A percentile compares a stretch with the other conserved stretches of the same genome.
Evolutionary conservation across 2,329 filamentous ascomycete genomes (phyloP).

Genomic region (Calonectria hongkongensis): DNA sequence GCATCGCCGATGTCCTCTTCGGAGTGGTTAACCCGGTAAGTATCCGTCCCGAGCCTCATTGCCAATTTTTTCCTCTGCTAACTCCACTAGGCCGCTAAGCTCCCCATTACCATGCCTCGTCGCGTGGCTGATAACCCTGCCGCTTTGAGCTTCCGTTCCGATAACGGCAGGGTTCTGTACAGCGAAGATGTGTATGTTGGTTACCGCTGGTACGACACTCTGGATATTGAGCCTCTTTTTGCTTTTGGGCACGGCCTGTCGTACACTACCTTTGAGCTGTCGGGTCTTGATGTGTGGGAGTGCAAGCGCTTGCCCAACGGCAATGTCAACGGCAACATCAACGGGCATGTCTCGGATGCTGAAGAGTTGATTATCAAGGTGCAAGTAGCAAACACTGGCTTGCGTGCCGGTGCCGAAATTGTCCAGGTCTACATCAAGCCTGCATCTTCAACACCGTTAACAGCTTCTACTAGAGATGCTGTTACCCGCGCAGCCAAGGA

Average conservation of each 20-base stretch:
- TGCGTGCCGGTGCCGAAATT: constrained; percentile 52
- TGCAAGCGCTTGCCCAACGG: constrained; percentile 32
- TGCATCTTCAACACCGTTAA: constrained; percentile 40
- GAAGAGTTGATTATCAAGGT: constrained; percentile 59
- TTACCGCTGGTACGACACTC: constrained; percentile 45
- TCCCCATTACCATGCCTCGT: constrained; percentile 44
- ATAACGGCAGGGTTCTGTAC: constrained; percentile 42
- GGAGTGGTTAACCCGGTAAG: constrained; percentile 44
- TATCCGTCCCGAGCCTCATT: not conserved
- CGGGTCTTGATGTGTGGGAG: constrained; percentile 23
- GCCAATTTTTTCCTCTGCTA: not conserved
- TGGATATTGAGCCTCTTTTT: constrained; percentile 43
- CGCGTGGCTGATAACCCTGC: constrained; percentile 43
- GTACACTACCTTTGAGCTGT: constrained; percentile 44
- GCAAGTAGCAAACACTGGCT: constrained; percentile 63
- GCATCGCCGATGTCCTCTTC: constrained; percentile 47
- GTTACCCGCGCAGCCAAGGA: constrained; percentile 63
- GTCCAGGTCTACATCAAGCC: constrained; percentile 57
- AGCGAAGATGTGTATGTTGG: constrained; percentile 47
- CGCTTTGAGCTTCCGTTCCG: constrained; percentile 44
- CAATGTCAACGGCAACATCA: constrained; percentile 12
- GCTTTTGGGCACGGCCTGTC: constrained; percentile 45
- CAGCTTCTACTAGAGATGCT: constrained; percentile 42
- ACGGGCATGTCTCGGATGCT: not conserved
- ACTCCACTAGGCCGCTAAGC: constrained; percentile 41